phyloP scores from a whole-genome alignment of 2,329 filamentous ascomycete genomes.

The Beauveria caledonica region DNA sequence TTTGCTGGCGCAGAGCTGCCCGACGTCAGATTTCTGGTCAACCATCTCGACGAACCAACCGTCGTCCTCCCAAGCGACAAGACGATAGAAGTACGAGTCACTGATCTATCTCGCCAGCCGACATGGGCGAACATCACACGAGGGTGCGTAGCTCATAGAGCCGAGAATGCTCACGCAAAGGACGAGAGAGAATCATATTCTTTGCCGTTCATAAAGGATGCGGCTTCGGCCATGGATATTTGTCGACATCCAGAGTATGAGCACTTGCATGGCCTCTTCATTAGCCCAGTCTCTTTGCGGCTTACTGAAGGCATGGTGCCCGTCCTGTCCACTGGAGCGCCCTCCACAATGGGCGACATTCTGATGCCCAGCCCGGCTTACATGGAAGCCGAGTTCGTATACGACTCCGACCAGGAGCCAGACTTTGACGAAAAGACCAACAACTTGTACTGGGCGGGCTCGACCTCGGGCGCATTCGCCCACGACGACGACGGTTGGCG shows the following conservation, averaged over 20 bases:
- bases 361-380: conserved; percentile 45
- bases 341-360: conserved; percentile 43
- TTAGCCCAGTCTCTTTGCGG: conserved; percentile 33
- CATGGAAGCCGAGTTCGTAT: conserved; percentile 32
- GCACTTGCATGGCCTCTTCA: conserved; percentile 35
- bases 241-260: conserved; percentile 37
- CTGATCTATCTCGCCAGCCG: conserved; percentile 20
- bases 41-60: conserved; percentile 41
- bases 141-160: conserved; percentile 17
- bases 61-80: conserved; percentile 20
- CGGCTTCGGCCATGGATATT: conserved; percentile 24
- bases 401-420: conserved; percentile 31
- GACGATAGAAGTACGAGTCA: conserved; percentile 14
- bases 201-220: conserved; percentile 30
- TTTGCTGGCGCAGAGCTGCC: conserved; percentile 22
- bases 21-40: conserved; percentile 35
- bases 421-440: conserved; percentile 42
- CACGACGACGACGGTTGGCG: conserved; percentile 28
- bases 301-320: conserved; percentile 34
- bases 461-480: conserved; percentile 41
- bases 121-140: conserved; percentile 26
- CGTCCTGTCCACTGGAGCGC: conserved; percentile 36
- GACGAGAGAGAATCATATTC: conserved; percentile 17
- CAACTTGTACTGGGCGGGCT: conserved; percentile 50
- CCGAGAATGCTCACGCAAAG: background rate